Percentiles rank a stretch among this genome's conserved stretches.
Evolutionary conservation across 176 grass and related monocot species (phyloP).

Genomic region (Pontederia crassipes): DNA sequence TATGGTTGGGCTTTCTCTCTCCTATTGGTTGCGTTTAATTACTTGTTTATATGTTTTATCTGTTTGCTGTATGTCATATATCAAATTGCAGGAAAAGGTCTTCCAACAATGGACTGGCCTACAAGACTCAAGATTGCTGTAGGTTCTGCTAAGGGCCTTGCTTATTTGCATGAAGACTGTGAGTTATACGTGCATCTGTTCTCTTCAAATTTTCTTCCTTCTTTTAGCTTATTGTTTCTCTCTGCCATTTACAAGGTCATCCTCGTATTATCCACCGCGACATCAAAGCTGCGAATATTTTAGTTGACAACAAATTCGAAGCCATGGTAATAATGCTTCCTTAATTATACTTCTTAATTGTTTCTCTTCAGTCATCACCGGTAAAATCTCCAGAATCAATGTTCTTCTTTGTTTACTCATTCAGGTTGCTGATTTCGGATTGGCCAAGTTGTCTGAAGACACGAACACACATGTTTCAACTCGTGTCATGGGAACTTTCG

Average conservation of each 20-base stretch:
- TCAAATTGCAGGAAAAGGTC: conserved; percentile 39
- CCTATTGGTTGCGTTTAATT: neutral
- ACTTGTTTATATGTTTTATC: neutral
- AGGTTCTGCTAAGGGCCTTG: conserved; percentile 72
- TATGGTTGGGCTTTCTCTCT: conserved; percentile 26
- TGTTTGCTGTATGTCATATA: neutral
- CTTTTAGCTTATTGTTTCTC: neutral
- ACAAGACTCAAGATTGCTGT: conserved; percentile 71
- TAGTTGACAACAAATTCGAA: conserved; percentile 51
- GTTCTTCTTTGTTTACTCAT: neutral
- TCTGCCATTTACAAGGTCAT: neutral
- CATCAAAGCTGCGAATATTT: conserved; percentile 54
- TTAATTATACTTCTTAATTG: neutral
- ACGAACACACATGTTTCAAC: conserved; percentile 89
- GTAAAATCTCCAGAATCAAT: neutral
- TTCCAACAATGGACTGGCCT: conserved; percentile 60
- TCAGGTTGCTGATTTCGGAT: conserved; percentile 60
- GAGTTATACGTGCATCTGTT: conserved; percentile 3
- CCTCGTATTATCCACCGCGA: conserved; percentile 49
- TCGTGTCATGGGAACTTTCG: conserved; percentile 93
- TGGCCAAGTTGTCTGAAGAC: conserved; percentile 72
- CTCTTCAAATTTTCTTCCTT: neutral
- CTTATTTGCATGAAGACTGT: conserved; percentile 12
- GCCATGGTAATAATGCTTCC: conserved; percentile 35
- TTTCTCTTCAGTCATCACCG: neutral